Conservation (phyloP, 1,284 basidiomycete species). For the Irpex sp. region DNA sequence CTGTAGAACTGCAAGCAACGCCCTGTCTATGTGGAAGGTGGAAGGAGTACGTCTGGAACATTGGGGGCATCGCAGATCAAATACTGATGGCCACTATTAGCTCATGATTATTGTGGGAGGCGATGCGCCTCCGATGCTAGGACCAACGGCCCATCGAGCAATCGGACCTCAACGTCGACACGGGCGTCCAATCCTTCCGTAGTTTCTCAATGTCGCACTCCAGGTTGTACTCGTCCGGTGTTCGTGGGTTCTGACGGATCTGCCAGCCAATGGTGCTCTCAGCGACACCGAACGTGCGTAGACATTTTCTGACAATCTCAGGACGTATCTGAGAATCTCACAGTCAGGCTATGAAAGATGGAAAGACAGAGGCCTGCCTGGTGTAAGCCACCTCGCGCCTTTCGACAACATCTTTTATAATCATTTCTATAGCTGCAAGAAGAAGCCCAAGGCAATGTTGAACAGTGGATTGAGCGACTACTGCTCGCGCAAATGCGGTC, state of each 20-base stretch:
- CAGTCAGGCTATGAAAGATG: slow-evolving; percentile 4
- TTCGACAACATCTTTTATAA: neutral
- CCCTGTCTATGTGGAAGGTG: slow-evolving; percentile 20
- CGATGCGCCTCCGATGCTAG: slow-evolving; percentile 13
- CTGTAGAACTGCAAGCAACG: slow-evolving; percentile 17
- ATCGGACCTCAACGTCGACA: neutral
- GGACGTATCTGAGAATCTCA: neutral
- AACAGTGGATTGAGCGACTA: slow-evolving; percentile 21
- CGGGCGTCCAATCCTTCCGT: neutral
- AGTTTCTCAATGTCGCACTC: slow-evolving; percentile 5
- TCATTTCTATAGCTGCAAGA: slow-evolving; percentile 15
- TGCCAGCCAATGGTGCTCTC: slow-evolving; percentile 17
- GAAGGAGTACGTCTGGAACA: slow-evolving; percentile 13
- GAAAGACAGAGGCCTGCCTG: slow-evolving; percentile 15
- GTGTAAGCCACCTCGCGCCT: slow-evolving; percentile 10
- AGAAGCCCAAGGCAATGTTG: slow-evolving; percentile 17
- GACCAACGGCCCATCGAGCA: neutral
- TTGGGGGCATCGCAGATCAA: neutral
- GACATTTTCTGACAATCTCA: neutral
- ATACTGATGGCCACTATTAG: slow-evolving; percentile 3
- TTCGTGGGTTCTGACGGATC: slow-evolving; percentile 11
- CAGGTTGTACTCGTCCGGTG: slow-evolving; percentile 13
- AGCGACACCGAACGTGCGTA: slow-evolving; percentile 17
- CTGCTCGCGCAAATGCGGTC: slow-evolving; percentile 20
- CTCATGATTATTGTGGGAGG: slow-evolving; percentile 20